These are phyloP conservation scores for Teratosphaeria nubilosa DNA, from an alignment of 2,329 filamentous ascomycete genomes.

Conservation along the genomic window DNA sequence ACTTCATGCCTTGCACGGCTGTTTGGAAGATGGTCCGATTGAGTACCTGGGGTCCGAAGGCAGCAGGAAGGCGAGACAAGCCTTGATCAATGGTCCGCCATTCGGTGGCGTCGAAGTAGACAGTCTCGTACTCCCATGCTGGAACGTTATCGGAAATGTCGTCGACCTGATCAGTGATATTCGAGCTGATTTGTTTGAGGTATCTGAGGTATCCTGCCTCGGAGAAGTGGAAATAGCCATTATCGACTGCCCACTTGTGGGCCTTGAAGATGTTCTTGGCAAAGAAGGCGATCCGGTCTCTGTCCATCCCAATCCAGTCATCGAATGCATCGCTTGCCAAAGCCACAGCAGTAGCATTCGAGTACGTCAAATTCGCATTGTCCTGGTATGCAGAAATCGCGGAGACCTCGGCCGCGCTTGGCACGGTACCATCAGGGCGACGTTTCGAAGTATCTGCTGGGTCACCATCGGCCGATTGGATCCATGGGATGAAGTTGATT, in stretches of 20 bases:
- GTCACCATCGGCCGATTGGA: constrained; percentile 46
- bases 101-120: constrained; percentile 50
- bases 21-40: constrained; percentile 47
- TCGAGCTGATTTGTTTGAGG: constrained; percentile 43
- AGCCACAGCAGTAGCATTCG: constrained; percentile 27
- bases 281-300: constrained; percentile 24
- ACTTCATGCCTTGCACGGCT: constrained; percentile 48
- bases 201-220: constrained; percentile 55
- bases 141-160: constrained; percentile 38
- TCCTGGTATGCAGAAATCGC: constrained; percentile 28
- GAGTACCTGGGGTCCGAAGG: constrained; percentile 53
- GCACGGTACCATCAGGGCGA: constrained; percentile 43
- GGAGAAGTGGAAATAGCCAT: constrained; percentile 53
- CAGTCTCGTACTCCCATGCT: constrained; percentile 43
- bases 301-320: constrained; percentile 25
- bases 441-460: constrained; percentile 41
- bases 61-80: constrained; percentile 47
- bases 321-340: constrained; percentile 32
- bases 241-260: constrained; percentile 44
- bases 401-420: constrained; percentile 40
- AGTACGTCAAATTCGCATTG: constrained; percentile 17
- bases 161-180: constrained; percentile 46
- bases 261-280: constrained; percentile 40
- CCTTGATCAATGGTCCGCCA: constrained; percentile 58
- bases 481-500: constrained; percentile 55